Base-by-base conservation (phyloP, 2,329 filamentous ascomycete genomes). In the Aspergillus sp. region DNA sequence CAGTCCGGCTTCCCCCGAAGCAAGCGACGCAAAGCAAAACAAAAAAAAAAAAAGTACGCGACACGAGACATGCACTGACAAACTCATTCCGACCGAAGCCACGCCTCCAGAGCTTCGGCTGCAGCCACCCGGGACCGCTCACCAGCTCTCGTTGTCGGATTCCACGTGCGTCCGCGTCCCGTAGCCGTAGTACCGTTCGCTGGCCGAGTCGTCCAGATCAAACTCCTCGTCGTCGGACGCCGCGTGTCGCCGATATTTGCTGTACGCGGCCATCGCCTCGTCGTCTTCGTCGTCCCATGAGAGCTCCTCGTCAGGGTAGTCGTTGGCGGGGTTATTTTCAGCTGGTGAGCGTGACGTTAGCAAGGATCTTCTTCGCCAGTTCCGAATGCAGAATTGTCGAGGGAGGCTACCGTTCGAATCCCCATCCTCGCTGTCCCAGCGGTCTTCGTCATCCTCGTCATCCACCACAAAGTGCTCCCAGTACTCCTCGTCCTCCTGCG, bases 401-500 rank as follows among this genome's bases (percentile, higher is more conserved):
- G n/a, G n/a, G n/a, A n/a, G n/a, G n/a, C n/a, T n/a, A n/a, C 77
- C 81, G 63, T 86, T 86, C 35, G 82, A 82, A 58, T 86, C 82
- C 22, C 82, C 82, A 55, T 85, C 82, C 53, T 85, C 83, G 32
- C 77, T 82, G 56, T 83, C 77, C 71, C 78, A 82, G 43, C 78
- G 76, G 41, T 74, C 78, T 44, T 78, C 76, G 43, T 79, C 80
- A 14, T 79, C 76, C 13, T 81, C 78, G n/a, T 79, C 75, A 51
- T 76, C 75, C 4, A 78, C 75, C 4, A 78, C 73, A 62, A 82
- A 82, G 20, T 74, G 70, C 52, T 82, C 79, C 83, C 82, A 86
- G 49, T 80, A 75, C 40, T 80, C 74, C 57, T 83, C 67, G 43
- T 74, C 70, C 53, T 75, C 70, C 3, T 66, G 60, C 8, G 70